Evolutionary conservation across 345 rosid species (phyloP).

Genomic region (Gossypium arboreum): DNA sequence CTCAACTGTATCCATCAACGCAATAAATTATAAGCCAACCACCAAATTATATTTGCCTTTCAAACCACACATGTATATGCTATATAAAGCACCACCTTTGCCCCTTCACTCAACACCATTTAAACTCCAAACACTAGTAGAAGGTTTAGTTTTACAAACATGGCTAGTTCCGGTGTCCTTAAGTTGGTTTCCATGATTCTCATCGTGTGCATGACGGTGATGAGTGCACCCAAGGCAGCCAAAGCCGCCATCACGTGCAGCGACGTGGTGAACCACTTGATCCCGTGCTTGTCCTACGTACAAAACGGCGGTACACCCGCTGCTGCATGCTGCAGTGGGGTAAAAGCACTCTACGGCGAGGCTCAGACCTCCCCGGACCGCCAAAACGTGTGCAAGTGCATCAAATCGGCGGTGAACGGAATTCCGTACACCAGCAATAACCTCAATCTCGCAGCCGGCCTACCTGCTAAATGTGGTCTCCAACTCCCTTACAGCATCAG

Average conservation of each 20-base stretch:
- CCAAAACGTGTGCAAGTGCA: constrained; percentile 31
- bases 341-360: constrained; percentile 15
- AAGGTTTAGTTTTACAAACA: not conserved
- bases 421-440: constrained; percentile 6
- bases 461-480: constrained; percentile 14
- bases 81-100: not conserved
- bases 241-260: constrained; percentile 32
- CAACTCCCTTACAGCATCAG: constrained; percentile 13
- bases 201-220: constrained; percentile 20
- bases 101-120: not conserved
- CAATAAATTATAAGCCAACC: not conserved
- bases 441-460: not conserved
- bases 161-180: constrained; percentile 12
- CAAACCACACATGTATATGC: not conserved
- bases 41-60: not conserved
- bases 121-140: not conserved
- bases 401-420: constrained; percentile 18
- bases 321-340: constrained; percentile 29
- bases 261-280: constrained; percentile 18
- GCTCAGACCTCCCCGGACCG: constrained; percentile 41
- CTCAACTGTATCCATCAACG: not conserved
- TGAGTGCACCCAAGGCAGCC: not conserved
- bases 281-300: constrained; percentile 23
- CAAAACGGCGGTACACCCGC: constrained; percentile 17
- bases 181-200: constrained; percentile 20